Conservation (phyloP, 2,329 filamentous ascomycete genomes). For the Colletotrichum chrysophilum region DNA sequence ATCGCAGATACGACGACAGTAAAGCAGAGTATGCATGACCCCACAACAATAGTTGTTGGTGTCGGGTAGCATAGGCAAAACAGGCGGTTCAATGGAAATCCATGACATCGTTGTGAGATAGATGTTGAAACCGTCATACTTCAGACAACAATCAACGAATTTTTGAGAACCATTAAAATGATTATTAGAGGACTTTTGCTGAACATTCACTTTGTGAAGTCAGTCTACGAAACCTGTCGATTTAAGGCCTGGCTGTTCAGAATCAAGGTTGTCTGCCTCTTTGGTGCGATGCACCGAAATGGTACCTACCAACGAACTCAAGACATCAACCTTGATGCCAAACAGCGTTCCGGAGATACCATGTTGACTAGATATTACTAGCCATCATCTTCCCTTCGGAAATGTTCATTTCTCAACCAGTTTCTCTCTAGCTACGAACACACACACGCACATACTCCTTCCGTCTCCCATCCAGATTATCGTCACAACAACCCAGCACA, state of each 20-base stretch:
- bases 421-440: neutral
- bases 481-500: neutral
- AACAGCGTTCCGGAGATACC: neutral
- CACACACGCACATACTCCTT: neutral
- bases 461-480: fast-evolving
- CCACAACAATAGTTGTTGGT: fast-evolving
- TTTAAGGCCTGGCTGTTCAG: neutral
- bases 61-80: fast-evolving
- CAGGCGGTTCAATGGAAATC: fast-evolving
- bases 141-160: too few species aligned
- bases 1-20: neutral
- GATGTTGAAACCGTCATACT: too few species aligned
- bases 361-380: fast-evolving
- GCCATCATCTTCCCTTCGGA: fast-evolving
- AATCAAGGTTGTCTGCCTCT: neutral
- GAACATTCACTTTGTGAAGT: neutral
- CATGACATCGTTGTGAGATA: neutral
- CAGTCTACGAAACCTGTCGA: neutral
- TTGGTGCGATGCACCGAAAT: neutral
- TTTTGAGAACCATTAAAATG: too few species aligned
- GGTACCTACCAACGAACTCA: neutral
- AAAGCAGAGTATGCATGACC: neutral
- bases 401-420: neutral
- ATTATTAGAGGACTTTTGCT: too few species aligned
- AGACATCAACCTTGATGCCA: neutral